phyloP scores from a whole-genome alignment of 305 asterid genomes.

The Caryopteris hybrid region DNA sequence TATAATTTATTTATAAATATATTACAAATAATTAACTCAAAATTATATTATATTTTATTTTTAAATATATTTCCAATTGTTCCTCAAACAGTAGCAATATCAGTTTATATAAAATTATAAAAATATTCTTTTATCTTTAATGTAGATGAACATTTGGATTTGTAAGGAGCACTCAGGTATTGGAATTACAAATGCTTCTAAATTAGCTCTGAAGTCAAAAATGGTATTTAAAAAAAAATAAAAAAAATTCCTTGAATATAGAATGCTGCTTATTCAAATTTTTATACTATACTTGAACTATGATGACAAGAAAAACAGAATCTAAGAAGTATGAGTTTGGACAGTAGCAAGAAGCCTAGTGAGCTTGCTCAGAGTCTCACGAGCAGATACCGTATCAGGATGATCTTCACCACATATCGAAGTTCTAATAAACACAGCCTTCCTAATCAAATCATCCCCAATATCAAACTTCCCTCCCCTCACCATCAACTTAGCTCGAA shows the following conservation, averaged over 20 bases:
- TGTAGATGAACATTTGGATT: too few relatives aligned
- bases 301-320: constrained; percentile 19
- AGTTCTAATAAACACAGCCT: constrained; percentile 74
- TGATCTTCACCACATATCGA: constrained; percentile 89
- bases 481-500: constrained; percentile 85
- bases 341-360: constrained; percentile 71
- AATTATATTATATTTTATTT: too few relatives aligned
- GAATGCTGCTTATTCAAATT: constrained; percentile 24
- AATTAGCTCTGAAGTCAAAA: constrained; percentile 6
- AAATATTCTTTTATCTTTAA: too few relatives aligned
- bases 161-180: too few relatives aligned
- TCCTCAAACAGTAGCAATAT: too few relatives aligned
- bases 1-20: too few relatives aligned
- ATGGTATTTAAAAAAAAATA: constrained; percentile 10
- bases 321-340: constrained; percentile 59
- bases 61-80: too few relatives aligned
- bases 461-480: constrained; percentile 85
- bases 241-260: constrained; percentile 8
- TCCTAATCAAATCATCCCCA: constrained; percentile 80
- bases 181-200: too few relatives aligned
- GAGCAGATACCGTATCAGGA: constrained; percentile 86
- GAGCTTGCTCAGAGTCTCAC: constrained; percentile 76
- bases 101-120: too few relatives aligned
- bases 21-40: too few relatives aligned
- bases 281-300: constrained; percentile 30